Evolutionary conservation across 805 yeast genomes (phyloP).

Genomic region (Maudiozyma bulderi): DNA sequence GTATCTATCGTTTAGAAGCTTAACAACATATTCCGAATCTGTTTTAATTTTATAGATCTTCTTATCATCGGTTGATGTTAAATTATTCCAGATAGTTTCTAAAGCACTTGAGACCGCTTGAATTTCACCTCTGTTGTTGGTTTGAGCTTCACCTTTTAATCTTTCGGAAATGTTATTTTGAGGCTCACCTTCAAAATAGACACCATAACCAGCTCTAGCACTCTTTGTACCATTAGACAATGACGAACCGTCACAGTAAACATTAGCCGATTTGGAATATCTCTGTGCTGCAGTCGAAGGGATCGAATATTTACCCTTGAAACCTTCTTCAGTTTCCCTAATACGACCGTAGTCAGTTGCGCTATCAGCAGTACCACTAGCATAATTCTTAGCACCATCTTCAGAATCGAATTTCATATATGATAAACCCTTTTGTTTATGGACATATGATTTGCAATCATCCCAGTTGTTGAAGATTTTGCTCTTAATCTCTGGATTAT

Average conservation of each 20-base stretch:
- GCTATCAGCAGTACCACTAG: constrained; percentile 10
- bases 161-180: constrained; percentile 42
- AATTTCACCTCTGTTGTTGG: constrained; percentile 78
- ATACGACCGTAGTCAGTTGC: constrained; percentile 15
- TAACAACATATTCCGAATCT: constrained; percentile 63
- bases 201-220: constrained; percentile 56
- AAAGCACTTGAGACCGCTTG: constrained; percentile 55
- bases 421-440: constrained; percentile 31
- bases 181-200: constrained; percentile 52
- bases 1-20: constrained; percentile 49
- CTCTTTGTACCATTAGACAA: constrained; percentile 43
- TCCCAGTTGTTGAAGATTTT: constrained; percentile 27
- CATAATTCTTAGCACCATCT: constrained; percentile 29
- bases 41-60: constrained; percentile 40
- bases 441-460: constrained; percentile 25
- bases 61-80: constrained; percentile 11
- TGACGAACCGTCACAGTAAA: constrained; percentile 77
- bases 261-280: constrained; percentile 8
- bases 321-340: constrained; percentile 10
- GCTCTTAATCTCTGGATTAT: constrained; percentile 17
- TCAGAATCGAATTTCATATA: constrained; percentile 34
- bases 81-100: constrained; percentile 28
- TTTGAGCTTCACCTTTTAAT: constrained; percentile 40
- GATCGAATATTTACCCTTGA: constrained; percentile 7
- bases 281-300: neutral